Evolutionary conservation across 1,139 yeast genomes (phyloP).

Genomic region (Nadsonia starkeyi-henricii): DNA sequence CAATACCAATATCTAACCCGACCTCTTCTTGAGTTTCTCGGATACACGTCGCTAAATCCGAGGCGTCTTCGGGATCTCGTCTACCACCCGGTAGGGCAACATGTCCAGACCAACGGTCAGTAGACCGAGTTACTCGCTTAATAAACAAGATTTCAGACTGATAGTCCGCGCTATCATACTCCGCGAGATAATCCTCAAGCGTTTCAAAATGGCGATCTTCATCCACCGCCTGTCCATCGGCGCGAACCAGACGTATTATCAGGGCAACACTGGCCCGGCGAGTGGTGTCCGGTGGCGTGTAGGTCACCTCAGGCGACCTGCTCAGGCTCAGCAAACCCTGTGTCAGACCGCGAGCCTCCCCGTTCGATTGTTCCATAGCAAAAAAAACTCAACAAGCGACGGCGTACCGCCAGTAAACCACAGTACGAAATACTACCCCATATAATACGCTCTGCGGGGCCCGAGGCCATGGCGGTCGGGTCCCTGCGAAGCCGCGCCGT

Average conservation of each 20-base stretch:
- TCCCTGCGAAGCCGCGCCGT: no score
- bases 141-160: conserved; percentile 22
- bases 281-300: background rate
- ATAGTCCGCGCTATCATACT: conserved; percentile 6
- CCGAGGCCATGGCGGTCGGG: no score
- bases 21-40: conserved; percentile 29
- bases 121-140: conserved; percentile 22
- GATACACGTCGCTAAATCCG: conserved; percentile 22
- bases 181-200: background rate
- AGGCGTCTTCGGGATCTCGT: conserved; percentile 23
- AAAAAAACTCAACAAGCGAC: no score
- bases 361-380: no score
- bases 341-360: no score
- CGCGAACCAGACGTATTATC: background rate
- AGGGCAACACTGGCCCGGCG: conserved; percentile 1
- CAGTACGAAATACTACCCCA: no score
- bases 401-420: no score
- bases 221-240: background rate
- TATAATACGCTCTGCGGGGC: no score
- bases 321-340: background rate
- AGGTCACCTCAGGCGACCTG: background rate
- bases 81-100: conserved; percentile 30
- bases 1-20: conserved; percentile 21
- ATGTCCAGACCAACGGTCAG: conserved; percentile 31
- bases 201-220: background rate